Percentiles rank a stretch among this genome's conserved stretches.
These are phyloP conservation scores for Breviolum minutum DNA, from an alignment of 73 alveolate species.

Conservation along the genomic window DNA sequence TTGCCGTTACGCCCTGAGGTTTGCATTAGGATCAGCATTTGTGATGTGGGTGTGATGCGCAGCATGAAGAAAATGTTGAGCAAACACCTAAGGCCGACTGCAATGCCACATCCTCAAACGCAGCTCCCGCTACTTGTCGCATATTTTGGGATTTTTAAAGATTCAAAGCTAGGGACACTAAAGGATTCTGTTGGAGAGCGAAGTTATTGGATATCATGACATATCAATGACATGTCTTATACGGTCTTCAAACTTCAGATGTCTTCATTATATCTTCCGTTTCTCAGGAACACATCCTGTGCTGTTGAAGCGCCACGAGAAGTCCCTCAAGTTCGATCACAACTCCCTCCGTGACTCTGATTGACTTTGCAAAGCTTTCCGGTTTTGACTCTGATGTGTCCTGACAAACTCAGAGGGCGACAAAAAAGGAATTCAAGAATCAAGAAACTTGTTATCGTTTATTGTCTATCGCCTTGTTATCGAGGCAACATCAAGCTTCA, in stretches of 20 bases:
- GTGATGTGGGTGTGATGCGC: too few relatives aligned
- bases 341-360: neutral
- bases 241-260: too few relatives aligned
- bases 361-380: too few relatives aligned
- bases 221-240: too few relatives aligned
- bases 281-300: constrained; percentile 30
- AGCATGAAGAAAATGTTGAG: neutral
- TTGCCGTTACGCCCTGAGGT: neutral
- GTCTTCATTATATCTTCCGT: neutral
- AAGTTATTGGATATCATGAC: too few relatives aligned
- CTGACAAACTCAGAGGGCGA: neutral
- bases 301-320: constrained; percentile 21
- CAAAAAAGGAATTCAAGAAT: neutral
- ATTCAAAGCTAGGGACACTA: neutral
- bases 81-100: neutral
- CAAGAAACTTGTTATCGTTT: neutral
- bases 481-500: too few relatives aligned
- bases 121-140: constrained; percentile 29
- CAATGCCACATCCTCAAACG: constrained; percentile 16
- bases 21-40: neutral
- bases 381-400: too few relatives aligned
- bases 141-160: neutral
- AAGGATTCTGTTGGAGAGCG: neutral
- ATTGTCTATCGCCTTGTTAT: too few relatives aligned
- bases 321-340: constrained; percentile 38